Conservation (phyloP, 805 yeast species). For the Candida argentea region DNA sequence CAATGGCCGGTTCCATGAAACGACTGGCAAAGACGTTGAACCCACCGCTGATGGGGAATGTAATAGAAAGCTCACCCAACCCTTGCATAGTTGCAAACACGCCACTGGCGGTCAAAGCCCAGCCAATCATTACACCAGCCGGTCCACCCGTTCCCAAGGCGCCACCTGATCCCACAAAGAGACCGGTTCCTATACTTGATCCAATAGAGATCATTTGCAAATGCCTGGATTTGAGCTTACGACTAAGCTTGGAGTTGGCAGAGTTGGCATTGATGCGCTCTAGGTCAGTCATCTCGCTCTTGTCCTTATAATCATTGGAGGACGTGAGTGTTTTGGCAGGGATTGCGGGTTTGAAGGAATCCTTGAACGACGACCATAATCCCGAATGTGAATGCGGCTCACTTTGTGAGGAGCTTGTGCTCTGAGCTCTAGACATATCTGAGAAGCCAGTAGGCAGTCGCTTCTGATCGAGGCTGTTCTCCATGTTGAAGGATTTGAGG, state of each 20-base stretch:
- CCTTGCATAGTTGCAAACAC: constrained; percentile 23
- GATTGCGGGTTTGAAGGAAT: constrained; percentile 27
- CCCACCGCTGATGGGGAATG: constrained; percentile 45
- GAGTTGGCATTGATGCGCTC: constrained; percentile 19
- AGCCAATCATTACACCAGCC: constrained; percentile 19
- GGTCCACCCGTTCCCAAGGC: constrained; percentile 27
- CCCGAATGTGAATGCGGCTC: constrained; percentile 5
- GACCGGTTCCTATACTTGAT: constrained; percentile 63
- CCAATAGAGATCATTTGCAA: constrained; percentile 63
- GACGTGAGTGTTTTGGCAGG: constrained; percentile 11
- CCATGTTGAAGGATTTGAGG: too few relatives aligned
- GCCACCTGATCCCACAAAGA: constrained; percentile 38
- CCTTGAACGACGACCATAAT: constrained; percentile 16
- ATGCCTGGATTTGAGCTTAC: constrained; percentile 37
- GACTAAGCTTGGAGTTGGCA: constrained; percentile 11
- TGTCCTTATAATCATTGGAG: constrained; percentile 9
- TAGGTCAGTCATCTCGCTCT: constrained; percentile 14
- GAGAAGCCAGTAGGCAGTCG: too few relatives aligned
- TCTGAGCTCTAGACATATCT: too few relatives aligned
- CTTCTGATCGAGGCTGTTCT: too few relatives aligned
- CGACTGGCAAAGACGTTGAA: constrained; percentile 41
- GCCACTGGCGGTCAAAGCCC: constrained; percentile 15
- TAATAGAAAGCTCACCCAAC: constrained; percentile 43
- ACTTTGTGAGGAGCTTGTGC: too few relatives aligned
- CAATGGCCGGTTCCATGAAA: constrained; percentile 46